Conservation (phyloP, 345 rosid genomes). For the Geranium rotundifolium region DNA sequence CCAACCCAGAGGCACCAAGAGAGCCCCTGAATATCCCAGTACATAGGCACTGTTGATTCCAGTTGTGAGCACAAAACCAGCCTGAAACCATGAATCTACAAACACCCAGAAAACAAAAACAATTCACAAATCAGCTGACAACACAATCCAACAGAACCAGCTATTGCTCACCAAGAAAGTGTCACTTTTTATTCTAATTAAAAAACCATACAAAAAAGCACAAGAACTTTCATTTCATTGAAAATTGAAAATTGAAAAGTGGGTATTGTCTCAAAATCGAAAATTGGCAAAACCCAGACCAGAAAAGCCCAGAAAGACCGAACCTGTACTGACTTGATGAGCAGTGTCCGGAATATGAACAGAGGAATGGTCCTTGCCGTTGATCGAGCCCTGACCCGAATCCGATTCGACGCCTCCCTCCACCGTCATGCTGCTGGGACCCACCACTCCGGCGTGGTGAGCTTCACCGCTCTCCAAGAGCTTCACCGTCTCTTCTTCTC, state of each 20-base stretch:
- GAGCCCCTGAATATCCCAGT: slow-evolving; percentile 78
- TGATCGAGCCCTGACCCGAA: slow-evolving; percentile 7
- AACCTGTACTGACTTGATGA: slow-evolving; percentile 76
- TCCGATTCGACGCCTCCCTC: not conserved
- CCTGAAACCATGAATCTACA: slow-evolving; percentile 92
- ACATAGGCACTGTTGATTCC: slow-evolving; percentile 88
- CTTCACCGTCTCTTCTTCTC: too few species aligned
- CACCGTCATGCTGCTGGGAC: slow-evolving; percentile 3
- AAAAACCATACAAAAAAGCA: not conserved
- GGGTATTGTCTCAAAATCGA: not conserved
- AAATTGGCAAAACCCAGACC: not conserved
- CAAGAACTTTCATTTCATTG: not conserved
- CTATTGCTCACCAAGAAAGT: not conserved
- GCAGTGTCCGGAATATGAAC: slow-evolving; percentile 64
- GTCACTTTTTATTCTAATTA: too few species aligned
- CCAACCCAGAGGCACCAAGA: slow-evolving; percentile 96
- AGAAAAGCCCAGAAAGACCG: not conserved
- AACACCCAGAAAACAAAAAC: slow-evolving; percentile 3
- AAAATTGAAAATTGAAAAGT: not conserved
- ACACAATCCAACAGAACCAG: not conserved
- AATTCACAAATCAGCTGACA: slow-evolving; percentile 3
- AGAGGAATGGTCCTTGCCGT: slow-evolving; percentile 14
- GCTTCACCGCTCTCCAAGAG: too few species aligned
- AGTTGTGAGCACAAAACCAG: slow-evolving; percentile 66
- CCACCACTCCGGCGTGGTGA: too few species aligned